Percentiles rank a stretch among this genome's conserved stretches.
Conservation (phyloP, 179 eudicot genomes). For the Spinacia oleracea region DNA sequence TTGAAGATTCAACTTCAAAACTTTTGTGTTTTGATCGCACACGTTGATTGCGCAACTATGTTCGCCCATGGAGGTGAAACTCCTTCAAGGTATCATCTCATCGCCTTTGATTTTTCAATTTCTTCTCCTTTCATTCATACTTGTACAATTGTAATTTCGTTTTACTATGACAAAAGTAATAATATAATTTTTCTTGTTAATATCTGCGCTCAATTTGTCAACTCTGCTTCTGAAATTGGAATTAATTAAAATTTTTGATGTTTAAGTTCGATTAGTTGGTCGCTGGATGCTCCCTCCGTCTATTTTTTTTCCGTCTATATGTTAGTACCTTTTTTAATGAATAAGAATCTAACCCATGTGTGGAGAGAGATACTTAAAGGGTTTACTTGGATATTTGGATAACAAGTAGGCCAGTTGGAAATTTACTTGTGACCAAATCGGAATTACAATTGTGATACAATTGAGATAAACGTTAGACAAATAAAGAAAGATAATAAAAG, state of each 20-base stretch:
- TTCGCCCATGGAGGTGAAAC: constrained; percentile 21
- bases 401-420: too few species aligned
- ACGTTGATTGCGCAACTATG: constrained; percentile 10
- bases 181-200: neutral
- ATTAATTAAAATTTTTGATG: neutral
- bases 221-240: neutral
- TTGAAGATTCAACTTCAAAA: neutral
- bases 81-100: constrained; percentile 30
- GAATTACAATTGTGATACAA: too few species aligned
- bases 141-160: neutral
- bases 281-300: neutral
- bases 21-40: neutral
- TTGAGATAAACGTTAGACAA: too few species aligned
- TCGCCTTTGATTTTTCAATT: neutral
- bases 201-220: neutral
- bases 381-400: too few species aligned
- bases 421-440: too few species aligned
- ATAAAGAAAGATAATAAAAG: too few species aligned
- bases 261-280: neutral
- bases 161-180: neutral
- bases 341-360: too few species aligned
- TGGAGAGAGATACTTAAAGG: too few species aligned
- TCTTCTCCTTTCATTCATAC: neutral
- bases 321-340: too few species aligned
- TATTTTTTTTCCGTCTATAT: too few species aligned